A percentile compares a stretch with the other conserved stretches of the same genome.
phyloP scores from a whole-genome alignment of 108 stramenopile species.

The Skeletonema tropicum region DNA sequence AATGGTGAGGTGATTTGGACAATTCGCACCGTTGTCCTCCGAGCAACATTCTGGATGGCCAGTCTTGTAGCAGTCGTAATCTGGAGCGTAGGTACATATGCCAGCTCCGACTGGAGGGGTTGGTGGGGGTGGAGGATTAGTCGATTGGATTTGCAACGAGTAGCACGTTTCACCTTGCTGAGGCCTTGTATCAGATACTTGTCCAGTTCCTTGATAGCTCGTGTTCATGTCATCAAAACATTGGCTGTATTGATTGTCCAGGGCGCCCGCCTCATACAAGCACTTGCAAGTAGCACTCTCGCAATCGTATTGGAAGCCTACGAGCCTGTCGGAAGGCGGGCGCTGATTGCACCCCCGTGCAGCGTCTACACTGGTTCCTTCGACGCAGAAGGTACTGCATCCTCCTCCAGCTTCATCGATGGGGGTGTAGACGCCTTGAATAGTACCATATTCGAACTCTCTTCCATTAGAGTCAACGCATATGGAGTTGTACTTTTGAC shows the following conservation, averaged over 20 bases:
- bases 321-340: not conserved
- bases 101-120: too few relatives aligned
- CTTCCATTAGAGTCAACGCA: not conserved
- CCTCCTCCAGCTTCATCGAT: not conserved
- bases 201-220: not conserved
- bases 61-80: too few relatives aligned
- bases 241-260: not conserved
- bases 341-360: not conserved
- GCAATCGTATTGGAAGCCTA: slow-evolving; percentile 13
- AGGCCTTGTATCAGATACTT: not conserved
- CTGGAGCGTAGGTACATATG: too few relatives aligned
- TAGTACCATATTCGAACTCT: slow-evolving; percentile 2
- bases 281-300: slow-evolving; percentile 1
- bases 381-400: not conserved
- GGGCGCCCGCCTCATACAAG: not conserved
- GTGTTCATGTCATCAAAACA: slow-evolving; percentile 4
- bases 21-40: too few relatives aligned
- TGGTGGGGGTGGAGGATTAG: too few relatives aligned
- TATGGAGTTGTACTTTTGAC: slow-evolving; percentile 8
- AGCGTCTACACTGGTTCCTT: not conserved
- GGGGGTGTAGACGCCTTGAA: not conserved
- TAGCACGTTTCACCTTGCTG: slow-evolving; percentile 10
- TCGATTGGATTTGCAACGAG: slow-evolving; percentile 1
- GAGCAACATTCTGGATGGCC: too few relatives aligned
- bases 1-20: too few relatives aligned